Base-by-base conservation (phyloP, 2,329 filamentous ascomycete genomes). In the Ceratocystis ficicola region DNA sequence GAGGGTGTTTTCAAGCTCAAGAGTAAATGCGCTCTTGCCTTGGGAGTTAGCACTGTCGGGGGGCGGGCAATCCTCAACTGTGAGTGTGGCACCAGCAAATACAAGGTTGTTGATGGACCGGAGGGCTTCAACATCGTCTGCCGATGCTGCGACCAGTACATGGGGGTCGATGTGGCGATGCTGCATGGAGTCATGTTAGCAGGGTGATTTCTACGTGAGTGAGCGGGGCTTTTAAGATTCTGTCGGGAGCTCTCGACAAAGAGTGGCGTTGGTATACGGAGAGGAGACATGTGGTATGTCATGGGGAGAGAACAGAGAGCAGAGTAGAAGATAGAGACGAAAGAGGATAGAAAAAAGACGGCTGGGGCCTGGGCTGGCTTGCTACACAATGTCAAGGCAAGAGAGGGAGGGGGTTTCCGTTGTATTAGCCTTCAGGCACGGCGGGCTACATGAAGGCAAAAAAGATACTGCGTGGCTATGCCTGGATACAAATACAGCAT, bases 1-100 rank as follows among this genome's bases (percentile, higher is more conserved):
- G 67, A 96, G 81, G 70, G 86, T 85, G 28, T 82, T 78, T 73
- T 86, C 86, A n/a, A 85, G 81, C 69, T 87, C 83, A 62, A 82
- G 77, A 2, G 84, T 79, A 57, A 77, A 76, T 46, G 77, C 75
- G 20, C 81, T 84, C 48, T 81, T 75, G 65, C 63, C 62, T 59
- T 59, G 52, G 17, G 52, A 30, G 17, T 59, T 59, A 22, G 63
- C 57, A 8, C 57, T 46, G 10, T 57, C 50, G 25, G 50, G 41
- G 5, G 64, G 48, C 5, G 66, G 66, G 15, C 64, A 44, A 25
- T 64, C 62, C n/a, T 52, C 59, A 5, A 68, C 44, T 25, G 25
- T 79, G 57, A 93, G 77, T 50, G 77, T 74, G 6, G 83, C 77
- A 25, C 87, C 86, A 48, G 88, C 87, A 74, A 90, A 93, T 3